Percentiles rank a stretch among this genome's conserved stretches.
Evolutionary conservation across 1,139 yeast genomes (phyloP).

Genomic region (Candida labiduridarum): DNA sequence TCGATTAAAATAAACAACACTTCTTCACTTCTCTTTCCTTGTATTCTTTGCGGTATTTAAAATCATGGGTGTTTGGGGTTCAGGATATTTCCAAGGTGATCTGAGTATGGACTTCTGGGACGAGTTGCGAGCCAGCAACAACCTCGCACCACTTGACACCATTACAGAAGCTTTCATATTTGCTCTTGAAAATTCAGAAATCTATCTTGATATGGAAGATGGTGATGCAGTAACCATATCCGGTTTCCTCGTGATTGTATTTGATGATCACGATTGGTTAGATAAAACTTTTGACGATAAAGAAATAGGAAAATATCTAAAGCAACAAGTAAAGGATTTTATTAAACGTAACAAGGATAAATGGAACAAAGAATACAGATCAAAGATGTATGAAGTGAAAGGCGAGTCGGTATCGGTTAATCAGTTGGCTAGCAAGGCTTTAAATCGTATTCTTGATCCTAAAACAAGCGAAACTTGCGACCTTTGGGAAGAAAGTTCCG

Average conservation of each 20-base stretch:
- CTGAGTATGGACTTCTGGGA: conserved; percentile 16
- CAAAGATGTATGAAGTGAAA: not conserved
- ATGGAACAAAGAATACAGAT: conserved; percentile 6
- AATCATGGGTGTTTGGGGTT: conserved; percentile 13
- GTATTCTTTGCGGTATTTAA: not conserved
- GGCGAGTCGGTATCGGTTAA: not conserved
- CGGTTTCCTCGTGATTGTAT: conserved; percentile 11
- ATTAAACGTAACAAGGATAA: conserved; percentile 6
- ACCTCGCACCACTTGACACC: conserved; percentile 10
- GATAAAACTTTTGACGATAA: not conserved
- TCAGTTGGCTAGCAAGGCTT: conserved; percentile 3
- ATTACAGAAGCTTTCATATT: conserved; percentile 5
- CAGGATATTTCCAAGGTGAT: conserved; percentile 19
- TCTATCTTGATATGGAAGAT: conserved; percentile 16
- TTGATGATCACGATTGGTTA: conserved; percentile 8
- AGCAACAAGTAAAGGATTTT: conserved; percentile 7
- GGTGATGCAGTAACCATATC: conserved; percentile 10
- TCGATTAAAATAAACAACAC: not conserved
- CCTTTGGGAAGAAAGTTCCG: conserved; percentile 15
- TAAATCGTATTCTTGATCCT: conserved; percentile 7
- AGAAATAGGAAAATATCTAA: conserved; percentile 3
- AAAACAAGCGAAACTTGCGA: conserved; percentile 13
- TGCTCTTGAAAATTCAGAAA: conserved; percentile 1
- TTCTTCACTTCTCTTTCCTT: not conserved
- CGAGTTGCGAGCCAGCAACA: not conserved